A percentile compares a stretch with the other conserved stretches of the same genome.
Conservation (phyloP, 495 filamentous ascomycete species). For the Penicillium lagena region DNA sequence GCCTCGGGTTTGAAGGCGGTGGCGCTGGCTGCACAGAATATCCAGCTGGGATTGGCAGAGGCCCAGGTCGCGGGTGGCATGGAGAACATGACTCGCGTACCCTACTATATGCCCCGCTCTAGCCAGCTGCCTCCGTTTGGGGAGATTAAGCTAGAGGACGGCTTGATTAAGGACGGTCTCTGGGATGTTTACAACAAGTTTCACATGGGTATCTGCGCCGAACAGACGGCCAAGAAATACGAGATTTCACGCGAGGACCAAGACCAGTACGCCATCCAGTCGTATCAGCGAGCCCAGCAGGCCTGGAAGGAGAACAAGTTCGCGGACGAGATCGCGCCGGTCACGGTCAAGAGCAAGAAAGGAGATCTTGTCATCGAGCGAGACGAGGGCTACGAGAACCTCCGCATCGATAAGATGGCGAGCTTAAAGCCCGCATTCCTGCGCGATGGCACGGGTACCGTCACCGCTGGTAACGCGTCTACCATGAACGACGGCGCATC, state of each 20-base stretch:
- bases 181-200: constrained; percentile 96
- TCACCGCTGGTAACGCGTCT: constrained; percentile 90
- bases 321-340: constrained; percentile 77
- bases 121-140: constrained; percentile 76
- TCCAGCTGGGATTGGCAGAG: constrained; percentile 81
- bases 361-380: constrained; percentile 70
- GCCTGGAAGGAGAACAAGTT: constrained; percentile 82
- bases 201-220: constrained; percentile 98
- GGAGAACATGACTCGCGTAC: constrained; percentile 94
- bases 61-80: constrained; percentile 91
- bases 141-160: constrained; percentile 79
- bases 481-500: constrained; percentile 92
- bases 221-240: constrained; percentile 87
- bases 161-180: constrained; percentile 88
- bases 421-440: constrained; percentile 88
- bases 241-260: constrained; percentile 74
- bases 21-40: constrained; percentile 82
- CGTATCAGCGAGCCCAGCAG: constrained; percentile 78
- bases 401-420: constrained; percentile 78
- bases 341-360: constrained; percentile 77
- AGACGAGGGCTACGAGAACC: constrained; percentile 81
- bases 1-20: constrained; percentile 92
- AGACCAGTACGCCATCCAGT: constrained; percentile 83
- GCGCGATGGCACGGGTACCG: constrained; percentile 74
- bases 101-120: constrained; percentile 79